A percentile compares a stretch with the other conserved stretches of the same genome.
These are phyloP conservation scores for Schwanniomyces occidentalis DNA, from an alignment of 805 yeast species.

Conservation along the genomic window DNA sequence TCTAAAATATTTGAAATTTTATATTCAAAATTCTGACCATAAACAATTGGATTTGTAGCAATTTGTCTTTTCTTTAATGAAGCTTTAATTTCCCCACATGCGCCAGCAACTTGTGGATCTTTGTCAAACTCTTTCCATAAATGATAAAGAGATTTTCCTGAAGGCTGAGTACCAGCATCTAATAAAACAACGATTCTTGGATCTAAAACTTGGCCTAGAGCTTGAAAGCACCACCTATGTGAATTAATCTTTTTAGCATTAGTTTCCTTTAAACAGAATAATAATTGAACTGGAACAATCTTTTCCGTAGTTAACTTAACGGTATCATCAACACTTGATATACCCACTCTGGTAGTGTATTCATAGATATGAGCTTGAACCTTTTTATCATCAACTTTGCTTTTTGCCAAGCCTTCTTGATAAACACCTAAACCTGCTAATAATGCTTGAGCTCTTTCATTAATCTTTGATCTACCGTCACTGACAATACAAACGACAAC, in stretches of 20 bases:
- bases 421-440: slow-evolving; percentile 65
- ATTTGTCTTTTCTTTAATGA: slow-evolving; percentile 48
- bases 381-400: slow-evolving; percentile 56
- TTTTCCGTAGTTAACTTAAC: slow-evolving; percentile 52
- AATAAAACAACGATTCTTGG: slow-evolving; percentile 58
- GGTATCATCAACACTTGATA: slow-evolving; percentile 50
- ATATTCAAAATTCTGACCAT: slow-evolving; percentile 67
- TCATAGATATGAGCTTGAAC: slow-evolving; percentile 68
- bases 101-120: slow-evolving; percentile 63
- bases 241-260: slow-evolving; percentile 67
- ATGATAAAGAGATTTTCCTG: slow-evolving; percentile 54
- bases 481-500: slow-evolving; percentile 62
- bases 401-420: slow-evolving; percentile 66
- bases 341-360: slow-evolving; percentile 61
- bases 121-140: slow-evolving; percentile 65
- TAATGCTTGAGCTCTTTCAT: slow-evolving; percentile 60
- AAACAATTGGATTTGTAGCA: slow-evolving; percentile 59
- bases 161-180: slow-evolving; percentile 68
- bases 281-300: slow-evolving; percentile 62
- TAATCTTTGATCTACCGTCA: slow-evolving; percentile 67
- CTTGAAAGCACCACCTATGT: slow-evolving; percentile 71
- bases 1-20: slow-evolving; percentile 67
- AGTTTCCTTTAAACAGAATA: slow-evolving; percentile 61
- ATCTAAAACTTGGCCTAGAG: slow-evolving; percentile 54
- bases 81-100: slow-evolving; percentile 72